Conservation (phyloP, 2,329 filamentous ascomycete species). For the Colletotrichum paranaense region DNA sequence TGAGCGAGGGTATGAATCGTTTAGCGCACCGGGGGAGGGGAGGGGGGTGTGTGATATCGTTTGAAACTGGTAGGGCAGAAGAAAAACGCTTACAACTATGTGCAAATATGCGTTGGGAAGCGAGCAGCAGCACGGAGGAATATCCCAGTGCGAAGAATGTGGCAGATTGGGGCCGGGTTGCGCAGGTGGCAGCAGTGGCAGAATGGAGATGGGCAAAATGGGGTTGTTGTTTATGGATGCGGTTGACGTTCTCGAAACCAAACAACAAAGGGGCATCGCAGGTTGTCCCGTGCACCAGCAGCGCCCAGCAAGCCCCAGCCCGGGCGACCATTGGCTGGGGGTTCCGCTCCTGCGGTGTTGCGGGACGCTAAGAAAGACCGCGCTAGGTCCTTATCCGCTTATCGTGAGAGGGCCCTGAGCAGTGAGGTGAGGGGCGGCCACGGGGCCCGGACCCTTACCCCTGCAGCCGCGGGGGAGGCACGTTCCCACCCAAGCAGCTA, state of each 20-base stretch:
- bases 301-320: neutral
- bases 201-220: neutral
- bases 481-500: neutral
- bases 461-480: slow-evolving; percentile 8
- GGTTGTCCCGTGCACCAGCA: slow-evolving; percentile 31
- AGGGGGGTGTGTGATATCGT: slow-evolving; percentile 22
- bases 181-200: neutral
- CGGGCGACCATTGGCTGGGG: slow-evolving; percentile 14
- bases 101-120: slow-evolving; percentile 1
- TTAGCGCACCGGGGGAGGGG: slow-evolving; percentile 15
- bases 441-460: slow-evolving; percentile 3
- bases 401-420: neutral
- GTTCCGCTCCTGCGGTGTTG: slow-evolving; percentile 5
- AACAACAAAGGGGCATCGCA: slow-evolving; percentile 31
- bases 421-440: too few relatives aligned
- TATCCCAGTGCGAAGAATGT: slow-evolving; percentile 20
- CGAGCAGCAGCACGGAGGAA: slow-evolving; percentile 9
- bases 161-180: slow-evolving; percentile 4
- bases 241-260: slow-evolving; percentile 9
- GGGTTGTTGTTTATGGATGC: slow-evolving; percentile 25
- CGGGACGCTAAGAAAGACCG: slow-evolving; percentile 7
- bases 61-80: slow-evolving; percentile 19
- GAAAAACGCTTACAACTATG: slow-evolving; percentile 21
- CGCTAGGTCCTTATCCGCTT: slow-evolving; percentile 8
- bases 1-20: slow-evolving; percentile 15